These are phyloP conservation scores for Aspergillus texensis DNA, from an alignment of 2,329 filamentous ascomycete genomes.

Conservation along the genomic window DNA sequence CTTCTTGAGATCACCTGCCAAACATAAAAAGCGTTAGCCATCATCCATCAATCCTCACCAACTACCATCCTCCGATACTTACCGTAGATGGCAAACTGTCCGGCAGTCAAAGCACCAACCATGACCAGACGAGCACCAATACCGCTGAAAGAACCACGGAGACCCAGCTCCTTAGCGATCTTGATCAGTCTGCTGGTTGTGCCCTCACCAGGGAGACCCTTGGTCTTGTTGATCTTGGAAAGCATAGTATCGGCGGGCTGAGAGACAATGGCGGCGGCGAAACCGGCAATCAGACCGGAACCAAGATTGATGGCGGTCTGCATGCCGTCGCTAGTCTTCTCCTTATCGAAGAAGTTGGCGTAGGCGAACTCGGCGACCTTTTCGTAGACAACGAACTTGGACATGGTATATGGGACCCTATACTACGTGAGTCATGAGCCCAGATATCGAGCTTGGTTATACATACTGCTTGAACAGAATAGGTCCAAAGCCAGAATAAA, in stretches of 20 bases:
- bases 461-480: conserved; percentile 81
- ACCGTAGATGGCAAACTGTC: conserved; percentile 89
- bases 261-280: conserved; percentile 83
- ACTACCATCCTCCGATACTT: not conserved
- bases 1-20: conserved; percentile 57
- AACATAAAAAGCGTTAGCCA: not conserved
- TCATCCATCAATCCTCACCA: not conserved
- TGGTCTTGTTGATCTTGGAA: conserved; percentile 94
- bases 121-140: conserved; percentile 78
- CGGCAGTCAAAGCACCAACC: conserved; percentile 73
- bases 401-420: conserved; percentile 89
- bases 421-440: not conserved
- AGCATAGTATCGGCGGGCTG: conserved; percentile 94
- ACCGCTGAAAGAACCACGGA: conserved; percentile 77
- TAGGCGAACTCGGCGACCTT: conserved; percentile 79
- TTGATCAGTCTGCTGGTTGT: conserved; percentile 80
- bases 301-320: conserved; percentile 83
- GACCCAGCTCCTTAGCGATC: conserved; percentile 82
- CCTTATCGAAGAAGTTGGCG: conserved; percentile 70
- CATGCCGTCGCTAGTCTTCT: conserved; percentile 64
- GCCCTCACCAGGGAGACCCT: conserved; percentile 82
- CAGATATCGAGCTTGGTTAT: not conserved
- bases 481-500: conserved; percentile 89
- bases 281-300: conserved; percentile 82
- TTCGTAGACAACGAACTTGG: conserved; percentile 94